Percentiles rank a stretch among this genome's conserved stretches.
Conservation (phyloP, 495 filamentous ascomycete species). For the Aspergillus carlsbadensis region DNA sequence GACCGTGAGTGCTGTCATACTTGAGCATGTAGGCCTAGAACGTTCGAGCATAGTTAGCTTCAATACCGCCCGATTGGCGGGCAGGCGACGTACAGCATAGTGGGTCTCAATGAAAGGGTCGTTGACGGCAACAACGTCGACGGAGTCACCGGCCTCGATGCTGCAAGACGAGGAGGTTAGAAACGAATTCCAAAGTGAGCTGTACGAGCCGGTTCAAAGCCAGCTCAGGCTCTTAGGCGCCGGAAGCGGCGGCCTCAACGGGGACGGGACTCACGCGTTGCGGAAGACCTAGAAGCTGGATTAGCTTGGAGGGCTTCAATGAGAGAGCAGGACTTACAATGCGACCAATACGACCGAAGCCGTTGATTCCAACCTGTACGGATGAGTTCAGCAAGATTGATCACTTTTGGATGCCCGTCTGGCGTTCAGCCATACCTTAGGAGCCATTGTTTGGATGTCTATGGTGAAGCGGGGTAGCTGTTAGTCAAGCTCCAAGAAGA, state of each 20-base stretch:
- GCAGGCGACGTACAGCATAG: constrained; percentile 77
- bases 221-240: not conserved
- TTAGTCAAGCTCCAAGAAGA: constrained; percentile 18
- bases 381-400: constrained; percentile 11
- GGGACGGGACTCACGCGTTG: constrained; percentile 63
- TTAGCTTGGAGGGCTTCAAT: constrained; percentile 20
- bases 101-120: constrained; percentile 98
- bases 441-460: constrained; percentile 38
- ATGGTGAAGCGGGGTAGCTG: constrained; percentile 23
- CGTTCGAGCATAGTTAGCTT: constrained; percentile 14
- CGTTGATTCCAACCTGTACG: constrained; percentile 90
- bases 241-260: constrained; percentile 10
- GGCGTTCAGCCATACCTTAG: constrained; percentile 33
- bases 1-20: constrained; percentile 95
- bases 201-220: not conserved
- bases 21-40: constrained; percentile 95
- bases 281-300: constrained; percentile 59
- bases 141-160: constrained; percentile 72
- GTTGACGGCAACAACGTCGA: constrained; percentile 94
- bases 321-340: constrained; percentile 60
- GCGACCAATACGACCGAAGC: constrained; percentile 98
- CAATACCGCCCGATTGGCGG: not conserved
- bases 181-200: constrained; percentile 12
- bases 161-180: constrained; percentile 48
- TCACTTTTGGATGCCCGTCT: not conserved